A percentile compares a stretch with the other conserved stretches of the same genome.
Conservation (phyloP, 768 basidiomycete species). For the Boletus sp. region DNA sequence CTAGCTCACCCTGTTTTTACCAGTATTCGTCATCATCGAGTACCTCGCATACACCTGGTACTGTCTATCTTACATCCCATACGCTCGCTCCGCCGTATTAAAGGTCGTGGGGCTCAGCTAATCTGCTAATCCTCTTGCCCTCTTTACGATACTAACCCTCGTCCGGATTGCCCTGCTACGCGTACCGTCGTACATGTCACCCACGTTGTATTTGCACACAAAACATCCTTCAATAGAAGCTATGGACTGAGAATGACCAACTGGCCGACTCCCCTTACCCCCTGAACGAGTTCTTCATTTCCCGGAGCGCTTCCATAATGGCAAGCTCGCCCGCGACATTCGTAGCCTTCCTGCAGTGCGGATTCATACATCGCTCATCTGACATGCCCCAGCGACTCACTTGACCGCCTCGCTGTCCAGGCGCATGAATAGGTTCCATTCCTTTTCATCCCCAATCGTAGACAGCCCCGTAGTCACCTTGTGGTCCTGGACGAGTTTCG, state of each 20-base stretch:
- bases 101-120: constrained; percentile 53
- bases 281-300: constrained; percentile 80
- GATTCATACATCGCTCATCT: neutral
- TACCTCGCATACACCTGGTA: constrained; percentile 94
- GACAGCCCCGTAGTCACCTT: constrained; percentile 72
- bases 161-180: neutral
- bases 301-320: constrained; percentile 73
- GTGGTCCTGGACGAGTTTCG: constrained; percentile 54
- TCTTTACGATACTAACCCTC: constrained; percentile 7
- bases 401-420: constrained; percentile 56
- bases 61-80: constrained; percentile 84
- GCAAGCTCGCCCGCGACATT: constrained; percentile 40
- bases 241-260: too few species aligned
- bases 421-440: constrained; percentile 96
- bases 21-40: constrained; percentile 89
- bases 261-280: constrained; percentile 31
- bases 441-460: constrained; percentile 90
- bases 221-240: neutral
- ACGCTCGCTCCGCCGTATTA: constrained; percentile 72
- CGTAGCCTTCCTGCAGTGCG: constrained; percentile 45
- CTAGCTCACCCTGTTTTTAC: neutral
- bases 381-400: constrained; percentile 39
- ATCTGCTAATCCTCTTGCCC: neutral
- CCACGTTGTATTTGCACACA: neutral
- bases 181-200: neutral